Conservation (phyloP, 1,284 basidiomycete species). For the Entoloma clypeatum region DNA sequence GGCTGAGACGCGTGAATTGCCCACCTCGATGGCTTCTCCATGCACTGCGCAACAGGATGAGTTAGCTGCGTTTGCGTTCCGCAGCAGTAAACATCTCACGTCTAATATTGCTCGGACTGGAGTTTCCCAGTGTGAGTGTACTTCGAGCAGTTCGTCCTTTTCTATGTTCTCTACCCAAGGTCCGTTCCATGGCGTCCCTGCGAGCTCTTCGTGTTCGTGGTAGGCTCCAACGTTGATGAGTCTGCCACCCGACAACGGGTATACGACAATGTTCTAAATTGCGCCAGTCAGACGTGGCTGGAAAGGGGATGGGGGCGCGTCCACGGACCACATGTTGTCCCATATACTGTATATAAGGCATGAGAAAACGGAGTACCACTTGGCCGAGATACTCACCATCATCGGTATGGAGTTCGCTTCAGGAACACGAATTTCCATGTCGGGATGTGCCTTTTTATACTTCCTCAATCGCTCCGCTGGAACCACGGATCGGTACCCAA, state of each 20-base stretch:
- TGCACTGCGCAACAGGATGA: slow-evolving; percentile 19
- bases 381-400: slow-evolving; percentile 20
- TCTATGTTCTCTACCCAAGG: slow-evolving; percentile 23
- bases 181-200: slow-evolving; percentile 21
- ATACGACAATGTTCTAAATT: slow-evolving; percentile 25
- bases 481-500: slow-evolving; percentile 36
- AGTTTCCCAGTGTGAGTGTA: slow-evolving; percentile 24
- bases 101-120: slow-evolving; percentile 24
- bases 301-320: not conserved
- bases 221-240: slow-evolving; percentile 29
- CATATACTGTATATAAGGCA: slow-evolving; percentile 21
- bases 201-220: slow-evolving; percentile 23
- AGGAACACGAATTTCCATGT: slow-evolving; percentile 20
- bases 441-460: slow-evolving; percentile 23
- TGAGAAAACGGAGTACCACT: not conserved
- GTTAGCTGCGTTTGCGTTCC: not conserved
- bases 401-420: slow-evolving; percentile 22
- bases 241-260: slow-evolving; percentile 26
- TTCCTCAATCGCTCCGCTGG: slow-evolving; percentile 30
- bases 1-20: slow-evolving; percentile 27
- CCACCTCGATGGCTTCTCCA: slow-evolving; percentile 31
- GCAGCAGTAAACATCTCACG: slow-evolving; percentile 9
- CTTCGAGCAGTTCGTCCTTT: slow-evolving; percentile 20
- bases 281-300: not conserved
- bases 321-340: slow-evolving; percentile 25